Evolutionary conservation across 75 land plant species (phyloP).

Genomic region (Picea glauca): DNA sequence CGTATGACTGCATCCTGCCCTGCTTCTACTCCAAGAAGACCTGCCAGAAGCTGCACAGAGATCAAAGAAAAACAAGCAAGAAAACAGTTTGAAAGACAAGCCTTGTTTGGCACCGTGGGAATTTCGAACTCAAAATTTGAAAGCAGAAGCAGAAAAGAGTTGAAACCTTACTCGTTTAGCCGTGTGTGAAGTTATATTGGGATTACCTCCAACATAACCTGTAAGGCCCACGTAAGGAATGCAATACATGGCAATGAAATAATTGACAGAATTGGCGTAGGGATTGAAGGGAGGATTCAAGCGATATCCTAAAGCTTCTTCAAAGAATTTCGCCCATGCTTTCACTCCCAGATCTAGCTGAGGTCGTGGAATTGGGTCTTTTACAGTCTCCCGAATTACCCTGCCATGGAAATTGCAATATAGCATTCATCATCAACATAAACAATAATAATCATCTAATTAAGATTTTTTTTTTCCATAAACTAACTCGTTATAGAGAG

Average conservation of each 20-base stretch:
- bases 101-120: too few species aligned
- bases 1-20: slow-evolving; percentile 81
- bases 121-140: too few species aligned
- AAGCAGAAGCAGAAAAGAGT: neutral
- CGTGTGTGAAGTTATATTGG: slow-evolving; percentile 16
- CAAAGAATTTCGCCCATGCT: slow-evolving; percentile 24
- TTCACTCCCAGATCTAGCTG: slow-evolving; percentile 26
- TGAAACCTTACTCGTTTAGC: slow-evolving; percentile 29
- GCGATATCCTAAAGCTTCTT: slow-evolving; percentile 28
- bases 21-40: slow-evolving; percentile 62
- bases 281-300: slow-evolving; percentile 48
- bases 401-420: slow-evolving; percentile 14
- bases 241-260: slow-evolving; percentile 30
- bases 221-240: slow-evolving; percentile 48
- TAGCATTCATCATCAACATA: too few species aligned
- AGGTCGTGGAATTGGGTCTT: slow-evolving; percentile 36
- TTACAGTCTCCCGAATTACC: slow-evolving; percentile 17
- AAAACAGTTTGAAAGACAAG: too few species aligned
- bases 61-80: too few species aligned
- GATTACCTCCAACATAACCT: slow-evolving; percentile 44
- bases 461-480: too few species aligned
- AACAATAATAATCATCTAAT: too few species aligned
- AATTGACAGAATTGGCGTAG: slow-evolving; percentile 34
- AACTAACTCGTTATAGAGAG: too few species aligned
- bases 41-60: slow-evolving; percentile 40